Percentiles rank a stretch among this genome's conserved stretches.
Evolutionary conservation across 2,329 filamentous ascomycete genomes (phyloP).

Genomic region (Ophiostoma fasciatum): DNA sequence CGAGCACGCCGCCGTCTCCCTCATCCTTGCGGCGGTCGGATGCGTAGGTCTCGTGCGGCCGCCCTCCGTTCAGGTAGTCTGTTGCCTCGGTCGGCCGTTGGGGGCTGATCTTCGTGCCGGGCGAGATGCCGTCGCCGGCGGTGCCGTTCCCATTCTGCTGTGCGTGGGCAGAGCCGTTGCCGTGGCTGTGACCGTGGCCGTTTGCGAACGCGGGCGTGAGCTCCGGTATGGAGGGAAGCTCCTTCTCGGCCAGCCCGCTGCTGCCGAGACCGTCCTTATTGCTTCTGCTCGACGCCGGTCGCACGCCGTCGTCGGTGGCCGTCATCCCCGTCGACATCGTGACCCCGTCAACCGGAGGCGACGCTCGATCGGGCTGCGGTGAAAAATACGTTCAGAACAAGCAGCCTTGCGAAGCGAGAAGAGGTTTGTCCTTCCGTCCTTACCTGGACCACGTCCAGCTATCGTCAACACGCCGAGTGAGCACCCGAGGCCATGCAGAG

Average conservation of each 20-base stretch:
- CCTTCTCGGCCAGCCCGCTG: constrained; percentile 9
- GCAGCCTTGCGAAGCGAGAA: no score
- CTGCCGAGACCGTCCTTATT: no score
- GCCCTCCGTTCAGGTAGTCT: constrained; percentile 25
- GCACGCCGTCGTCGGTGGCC: constrained; percentile 1
- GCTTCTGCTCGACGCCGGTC: not conserved
- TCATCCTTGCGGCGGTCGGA: not conserved
- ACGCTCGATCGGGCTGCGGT: not conserved
- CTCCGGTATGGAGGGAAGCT: constrained; percentile 11
- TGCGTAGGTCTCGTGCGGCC: constrained; percentile 16
- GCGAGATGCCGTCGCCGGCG: not conserved
- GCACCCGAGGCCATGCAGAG: constrained; percentile 5
- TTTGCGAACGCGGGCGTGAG: not conserved
- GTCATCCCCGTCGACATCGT: constrained; percentile 2
- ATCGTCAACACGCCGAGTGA: no score
- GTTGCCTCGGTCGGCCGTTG: constrained; percentile 15
- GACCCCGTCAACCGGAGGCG: not conserved
- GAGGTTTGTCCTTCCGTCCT: no score
- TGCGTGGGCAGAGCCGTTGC: not conserved
- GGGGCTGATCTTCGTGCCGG: constrained; percentile 2
- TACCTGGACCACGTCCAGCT: no score
- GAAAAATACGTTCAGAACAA: constrained; percentile 1
- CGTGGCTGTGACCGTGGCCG: not conserved
- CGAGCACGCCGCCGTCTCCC: not conserved
- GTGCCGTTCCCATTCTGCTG: not conserved